Evolutionary conservation across 768 basidiomycete genomes (phyloP), one percentile per base, ranked within the genome.

Genomic region (Termitomyces sp.): DNA sequence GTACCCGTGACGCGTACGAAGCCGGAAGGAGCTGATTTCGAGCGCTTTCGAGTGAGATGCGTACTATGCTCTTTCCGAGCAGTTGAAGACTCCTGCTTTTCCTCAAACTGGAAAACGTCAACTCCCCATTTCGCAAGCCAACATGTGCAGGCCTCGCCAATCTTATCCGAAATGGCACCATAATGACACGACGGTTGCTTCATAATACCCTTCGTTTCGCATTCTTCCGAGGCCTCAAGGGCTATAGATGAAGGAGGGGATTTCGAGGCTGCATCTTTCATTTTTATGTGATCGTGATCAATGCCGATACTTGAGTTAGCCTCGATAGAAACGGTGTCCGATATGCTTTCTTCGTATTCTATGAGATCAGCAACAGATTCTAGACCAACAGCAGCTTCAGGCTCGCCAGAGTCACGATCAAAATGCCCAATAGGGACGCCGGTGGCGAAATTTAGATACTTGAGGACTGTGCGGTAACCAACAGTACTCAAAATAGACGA

Each of bases 91-190:
- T 66, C 67, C 54, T 68, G 58, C 44, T 71, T 72, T 63, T 85
- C 81, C 66, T 93, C 91, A 35, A 81, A 78, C 9, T 68, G 66
- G n/a, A 96, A 78, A 62, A 96, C 79, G 68, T 97, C 94, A 13
- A 74, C 69, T 0, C 87, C 91, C 95, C 95, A 98, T 47, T 91
- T 79, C 1, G 87, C 81, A 18, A 97, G 77, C 93, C 94, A 98
- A 70, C 89, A 92, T 2, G 83, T 82, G 64, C 88, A 88, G 0
- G 92, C 88, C 72, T 96, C 93, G 13, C 95, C 95, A 57, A 97
- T 91, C 75, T 93, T 95, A 72, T 93, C 85, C 0, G 90, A 90
- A 10, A 94, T 79, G n/a, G 84, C 79, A n/a, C 94, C 95, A 66
- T 97, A 96, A 67, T 86, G 81, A 65, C 86, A 89, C 38, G 74